Evolutionary conservation across 345 rosid genomes (phyloP).

Genomic region (Kernera saxatilis): DNA sequence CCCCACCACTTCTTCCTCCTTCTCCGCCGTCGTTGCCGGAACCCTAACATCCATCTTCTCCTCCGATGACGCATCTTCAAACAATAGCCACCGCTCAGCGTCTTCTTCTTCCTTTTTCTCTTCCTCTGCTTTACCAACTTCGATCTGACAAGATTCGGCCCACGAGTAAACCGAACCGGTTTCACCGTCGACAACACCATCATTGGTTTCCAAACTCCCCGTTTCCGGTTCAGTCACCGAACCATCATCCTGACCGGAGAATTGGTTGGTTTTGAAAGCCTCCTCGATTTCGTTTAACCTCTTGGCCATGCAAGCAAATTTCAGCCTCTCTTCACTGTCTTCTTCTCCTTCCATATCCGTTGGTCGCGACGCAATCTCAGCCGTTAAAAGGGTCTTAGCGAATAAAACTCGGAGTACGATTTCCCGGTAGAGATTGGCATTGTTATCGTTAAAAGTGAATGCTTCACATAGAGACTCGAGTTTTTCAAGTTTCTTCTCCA

Average conservation of each 20-base stretch:
- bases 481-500: constrained; percentile 30
- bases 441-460: not conserved
- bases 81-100: constrained; percentile 1
- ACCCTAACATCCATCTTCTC: not conserved
- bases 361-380: constrained; percentile 12
- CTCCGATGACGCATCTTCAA: constrained; percentile 7
- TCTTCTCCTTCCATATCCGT: not conserved
- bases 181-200: not conserved
- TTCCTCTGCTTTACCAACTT: not conserved
- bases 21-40: not conserved
- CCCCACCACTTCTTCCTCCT: not conserved
- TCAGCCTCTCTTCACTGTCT: not conserved
- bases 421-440: not conserved
- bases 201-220: not conserved
- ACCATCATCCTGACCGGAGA: not conserved
- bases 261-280: not conserved
- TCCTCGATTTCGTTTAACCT: constrained; percentile 14
- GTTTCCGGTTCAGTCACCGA: not conserved
- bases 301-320: constrained; percentile 8
- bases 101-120: not conserved
- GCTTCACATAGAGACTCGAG: constrained; percentile 12
- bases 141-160: not conserved
- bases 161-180: not conserved
- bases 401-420: not conserved
- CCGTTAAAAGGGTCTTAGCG: constrained; percentile 4